Evolutionary conservation across 2,329 filamentous ascomycete genomes (phyloP), one percentile per base, ranked within the genome.

Genomic region (Emydomyces testavorans): DNA sequence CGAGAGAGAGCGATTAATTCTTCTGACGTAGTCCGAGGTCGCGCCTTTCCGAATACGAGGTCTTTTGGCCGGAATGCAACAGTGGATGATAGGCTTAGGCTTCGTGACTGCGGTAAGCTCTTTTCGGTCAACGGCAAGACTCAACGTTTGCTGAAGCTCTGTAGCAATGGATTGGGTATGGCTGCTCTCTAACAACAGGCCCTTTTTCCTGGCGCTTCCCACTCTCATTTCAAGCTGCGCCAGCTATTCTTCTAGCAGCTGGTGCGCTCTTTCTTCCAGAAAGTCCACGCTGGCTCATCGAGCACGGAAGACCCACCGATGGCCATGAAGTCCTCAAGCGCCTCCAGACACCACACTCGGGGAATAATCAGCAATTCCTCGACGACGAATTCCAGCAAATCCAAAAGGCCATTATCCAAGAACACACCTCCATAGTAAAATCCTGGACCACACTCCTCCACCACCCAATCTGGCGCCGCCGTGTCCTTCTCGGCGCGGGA

Each of bases 241-340:
- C 71, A 8, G 65, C 67, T 0, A 36, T 70, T 8, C 49, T 66
- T 4, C 58, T 70, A 4, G 56, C 53, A 4, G 26, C 58, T 2
- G 65, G 64, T 16, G 59, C 66, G 42, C 50, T 60, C 41, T 65
- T 60, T 31, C 52, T 65, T 57, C 77, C 79, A 1, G 72, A 75
- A 49, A 70, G 65, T 3, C 71, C 70, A 23, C 61, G 72, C 51
- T 74, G 71, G 71, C 62, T 72, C 18, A 75, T 76, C 56, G 67
- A 72, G 55, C 67, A 73, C 39, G 59, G 64, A 32, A 65, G 66
- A 21, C 58, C 68, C 35, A 55, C 62, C 3, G 64, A 71, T 31
- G 75, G 69, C 2, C 78, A 70, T 60, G 40, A 56, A 2, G 72
- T 74, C 4, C 73, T 78, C 63, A 11, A 60, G 60, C 4, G 62